phyloP scores from a whole-genome alignment of 2,329 filamentous ascomycete species.

The Nemania sp. region DNA sequence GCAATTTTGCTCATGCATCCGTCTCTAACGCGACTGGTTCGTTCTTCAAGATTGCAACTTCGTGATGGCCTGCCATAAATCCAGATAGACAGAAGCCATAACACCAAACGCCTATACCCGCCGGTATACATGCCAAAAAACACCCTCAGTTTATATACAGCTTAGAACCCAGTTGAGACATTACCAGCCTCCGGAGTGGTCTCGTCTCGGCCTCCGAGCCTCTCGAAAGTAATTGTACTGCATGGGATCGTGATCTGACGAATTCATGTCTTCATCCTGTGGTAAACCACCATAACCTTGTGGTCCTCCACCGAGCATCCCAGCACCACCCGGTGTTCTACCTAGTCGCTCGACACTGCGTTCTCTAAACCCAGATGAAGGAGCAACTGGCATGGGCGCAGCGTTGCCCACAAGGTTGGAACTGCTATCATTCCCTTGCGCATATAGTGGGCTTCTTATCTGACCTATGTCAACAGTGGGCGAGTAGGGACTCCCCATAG shows the following conservation, averaged over 20 bases:
- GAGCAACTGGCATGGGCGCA: constrained; percentile 62
- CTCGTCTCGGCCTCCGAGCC: constrained; percentile 38
- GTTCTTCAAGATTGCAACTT: constrained; percentile 23
- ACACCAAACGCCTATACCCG: constrained; percentile 36
- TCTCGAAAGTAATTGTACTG: constrained; percentile 69
- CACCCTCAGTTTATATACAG: constrained; percentile 32
- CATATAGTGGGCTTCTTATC: constrained; percentile 62
- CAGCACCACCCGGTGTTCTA: constrained; percentile 50
- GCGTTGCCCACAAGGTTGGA: constrained; percentile 66
- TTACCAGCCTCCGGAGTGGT: constrained; percentile 36
- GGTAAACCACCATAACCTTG: constrained; percentile 70
- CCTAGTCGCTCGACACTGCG: constrained; percentile 50
- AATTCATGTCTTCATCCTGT: constrained; percentile 61
- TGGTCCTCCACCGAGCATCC: constrained; percentile 68
- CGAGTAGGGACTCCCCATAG: constrained; percentile 46
- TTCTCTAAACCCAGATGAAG: constrained; percentile 51
- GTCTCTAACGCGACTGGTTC: constrained; percentile 29
- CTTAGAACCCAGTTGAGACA: not conserved
- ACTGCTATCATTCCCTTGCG: constrained; percentile 64
- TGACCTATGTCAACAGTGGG: constrained; percentile 48
- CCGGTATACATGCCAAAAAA: constrained; percentile 26
- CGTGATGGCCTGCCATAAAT: constrained; percentile 29
- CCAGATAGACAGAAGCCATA: constrained; percentile 28
- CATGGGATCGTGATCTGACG: constrained; percentile 56
- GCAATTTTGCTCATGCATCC: constrained; percentile 35